Conservation (phyloP, 257 asterid species). For the Dorcoceras hygrometricum region DNA sequence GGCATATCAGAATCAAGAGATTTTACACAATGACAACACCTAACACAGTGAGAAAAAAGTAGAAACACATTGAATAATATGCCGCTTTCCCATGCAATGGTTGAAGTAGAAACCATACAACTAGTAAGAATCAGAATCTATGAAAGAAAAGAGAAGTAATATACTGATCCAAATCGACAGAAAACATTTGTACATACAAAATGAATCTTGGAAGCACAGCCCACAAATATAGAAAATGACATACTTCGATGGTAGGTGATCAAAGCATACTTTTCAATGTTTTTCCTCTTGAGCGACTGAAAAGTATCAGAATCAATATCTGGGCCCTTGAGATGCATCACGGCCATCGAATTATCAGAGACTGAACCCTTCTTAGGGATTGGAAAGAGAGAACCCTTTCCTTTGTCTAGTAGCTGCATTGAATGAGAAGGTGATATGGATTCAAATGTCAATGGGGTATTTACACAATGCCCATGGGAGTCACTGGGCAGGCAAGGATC, state of each 20-base stretch:
- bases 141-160: constrained; percentile 1
- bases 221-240: constrained; percentile 10
- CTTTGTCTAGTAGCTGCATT: constrained; percentile 28
- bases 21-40: not conserved
- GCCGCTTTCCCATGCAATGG: not conserved
- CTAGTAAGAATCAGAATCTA: not conserved
- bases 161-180: constrained; percentile 7
- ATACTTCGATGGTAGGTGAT: constrained; percentile 28
- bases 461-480: constrained; percentile 11
- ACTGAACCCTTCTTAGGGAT: constrained; percentile 1
- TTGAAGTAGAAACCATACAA: not conserved
- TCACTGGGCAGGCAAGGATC: constrained; percentile 22
- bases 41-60: constrained; percentile 17
- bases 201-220: constrained; percentile 6
- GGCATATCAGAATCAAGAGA: constrained; percentile 15
- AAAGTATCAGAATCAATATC: constrained; percentile 17
- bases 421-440: constrained; percentile 23
- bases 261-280: constrained; percentile 14
- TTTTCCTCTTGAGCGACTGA: constrained; percentile 14
- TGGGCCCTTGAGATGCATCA: constrained; percentile 26
- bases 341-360: constrained; percentile 24
- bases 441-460: constrained; percentile 22
- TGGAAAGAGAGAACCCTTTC: constrained; percentile 19
- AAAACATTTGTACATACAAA: constrained; percentile 21
- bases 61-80: constrained; percentile 3